phyloP scores from a whole-genome alignment of 176 grass and related monocot species.

The Eleusine coracana region DNA sequence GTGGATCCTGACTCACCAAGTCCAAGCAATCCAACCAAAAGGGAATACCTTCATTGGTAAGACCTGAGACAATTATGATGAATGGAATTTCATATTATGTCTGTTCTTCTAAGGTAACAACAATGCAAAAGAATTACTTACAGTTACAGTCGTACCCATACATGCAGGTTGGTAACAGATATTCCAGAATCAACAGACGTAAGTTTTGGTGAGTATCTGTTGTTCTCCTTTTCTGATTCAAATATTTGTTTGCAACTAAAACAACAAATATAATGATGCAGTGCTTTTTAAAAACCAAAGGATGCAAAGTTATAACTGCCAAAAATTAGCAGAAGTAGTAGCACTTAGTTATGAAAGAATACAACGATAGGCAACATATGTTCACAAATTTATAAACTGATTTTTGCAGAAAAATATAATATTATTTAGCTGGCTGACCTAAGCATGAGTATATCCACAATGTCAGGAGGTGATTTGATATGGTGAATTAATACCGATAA shows the following conservation, averaged over 20 bases:
- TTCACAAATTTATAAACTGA: conserved; percentile 20
- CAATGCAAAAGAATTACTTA: conserved; percentile 34
- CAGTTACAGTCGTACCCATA: conserved; percentile 26
- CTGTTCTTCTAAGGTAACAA: conserved; percentile 9
- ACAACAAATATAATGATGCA: not conserved
- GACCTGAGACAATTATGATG: conserved; percentile 38
- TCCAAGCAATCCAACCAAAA: conserved; percentile 91
- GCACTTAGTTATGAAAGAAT: conserved; percentile 7
- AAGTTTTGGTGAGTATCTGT: conserved; percentile 62
- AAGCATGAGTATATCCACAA: conserved; percentile 4
- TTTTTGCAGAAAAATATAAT: conserved; percentile 11
- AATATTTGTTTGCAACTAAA: conserved; percentile 35
- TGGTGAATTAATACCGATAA: conserved; percentile 18
- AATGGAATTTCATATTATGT: conserved; percentile 23
- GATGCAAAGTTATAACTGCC: conserved; percentile 21
- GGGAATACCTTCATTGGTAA: conserved; percentile 99
- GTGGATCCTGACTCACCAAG: conserved; percentile 96
- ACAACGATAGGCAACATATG: conserved; percentile 1
- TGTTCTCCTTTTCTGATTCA: conserved; percentile 22
- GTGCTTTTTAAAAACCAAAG: conserved; percentile 5
- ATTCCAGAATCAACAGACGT: conserved; percentile 81
- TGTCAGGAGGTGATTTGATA: conserved; percentile 4
- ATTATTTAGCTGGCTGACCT: conserved; percentile 8
- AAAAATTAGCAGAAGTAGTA: conserved; percentile 20
- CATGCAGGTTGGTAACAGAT: conserved; percentile 91